Evolutionary conservation across 768 basidiomycete species (phyloP).

Genomic region (Plicaturopsis crispa): DNA sequence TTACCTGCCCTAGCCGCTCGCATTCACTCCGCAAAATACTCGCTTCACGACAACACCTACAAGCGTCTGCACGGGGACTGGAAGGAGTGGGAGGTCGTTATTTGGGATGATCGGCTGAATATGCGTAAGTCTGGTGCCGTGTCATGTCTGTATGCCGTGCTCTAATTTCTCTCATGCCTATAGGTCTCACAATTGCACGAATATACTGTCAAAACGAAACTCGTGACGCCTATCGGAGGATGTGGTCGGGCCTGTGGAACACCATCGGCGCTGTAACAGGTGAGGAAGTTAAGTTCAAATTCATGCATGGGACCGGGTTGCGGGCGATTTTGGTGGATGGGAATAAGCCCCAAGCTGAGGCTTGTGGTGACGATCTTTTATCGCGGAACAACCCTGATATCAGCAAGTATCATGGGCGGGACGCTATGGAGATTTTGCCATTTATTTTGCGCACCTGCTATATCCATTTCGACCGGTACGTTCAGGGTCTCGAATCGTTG

Average conservation of each 20-base stretch:
- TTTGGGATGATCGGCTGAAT: slow-evolving; percentile 11
- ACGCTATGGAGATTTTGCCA: slow-evolving; percentile 9
- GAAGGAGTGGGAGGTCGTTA: slow-evolving; percentile 17
- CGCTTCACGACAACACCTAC: slow-evolving; percentile 15
- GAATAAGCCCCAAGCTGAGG: slow-evolving; percentile 13
- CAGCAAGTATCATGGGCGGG: slow-evolving; percentile 9
- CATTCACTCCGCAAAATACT: slow-evolving; percentile 4
- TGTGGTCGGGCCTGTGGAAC: slow-evolving; percentile 12
- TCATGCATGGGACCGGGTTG: slow-evolving; percentile 13
- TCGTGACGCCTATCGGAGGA: slow-evolving; percentile 7
- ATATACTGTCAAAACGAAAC: slow-evolving; percentile 12
- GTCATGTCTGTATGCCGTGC: too few relatives aligned
- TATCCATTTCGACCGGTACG: slow-evolving; percentile 12
- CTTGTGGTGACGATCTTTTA: slow-evolving; percentile 9
- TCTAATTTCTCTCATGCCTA: too few relatives aligned
- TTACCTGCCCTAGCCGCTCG: slow-evolving; percentile 6
- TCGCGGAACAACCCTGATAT: slow-evolving; percentile 8
- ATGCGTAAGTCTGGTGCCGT: slow-evolving; percentile 7
- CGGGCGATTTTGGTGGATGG: slow-evolving; percentile 13
- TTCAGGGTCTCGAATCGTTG: too few relatives aligned
- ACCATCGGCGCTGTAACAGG: slow-evolving; percentile 12
- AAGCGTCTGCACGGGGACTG: slow-evolving; percentile 9
- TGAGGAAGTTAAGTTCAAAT: slow-evolving; percentile 11
- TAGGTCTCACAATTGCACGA: slow-evolving; percentile 11
- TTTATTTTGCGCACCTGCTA: slow-evolving; percentile 10